These are phyloP conservation scores for Yamadazyma diospyri DNA, from an alignment of 1,139 yeast genomes.

Conservation along the genomic window DNA sequence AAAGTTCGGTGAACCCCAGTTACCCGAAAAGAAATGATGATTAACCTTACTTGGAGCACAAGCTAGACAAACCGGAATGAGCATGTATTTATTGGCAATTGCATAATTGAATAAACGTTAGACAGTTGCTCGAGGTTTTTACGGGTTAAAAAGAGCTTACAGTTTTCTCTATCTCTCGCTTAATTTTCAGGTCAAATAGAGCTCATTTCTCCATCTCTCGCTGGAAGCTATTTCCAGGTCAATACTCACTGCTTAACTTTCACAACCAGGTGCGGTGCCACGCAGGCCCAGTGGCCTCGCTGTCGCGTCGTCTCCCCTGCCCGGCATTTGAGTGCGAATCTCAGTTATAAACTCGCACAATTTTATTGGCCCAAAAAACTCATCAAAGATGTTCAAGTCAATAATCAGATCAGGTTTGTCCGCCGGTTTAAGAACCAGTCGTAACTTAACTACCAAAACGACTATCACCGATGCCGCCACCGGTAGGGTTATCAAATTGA, in stretches of 20 bases:
- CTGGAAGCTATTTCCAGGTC: too few relatives aligned
- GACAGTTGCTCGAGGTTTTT: too few relatives aligned
- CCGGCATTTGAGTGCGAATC: too few relatives aligned
- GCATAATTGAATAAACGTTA: conserved; percentile 3
- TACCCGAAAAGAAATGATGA: neutral
- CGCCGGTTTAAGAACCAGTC: conserved; percentile 9
- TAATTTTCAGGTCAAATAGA: too few relatives aligned
- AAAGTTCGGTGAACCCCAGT: conserved; percentile 39
- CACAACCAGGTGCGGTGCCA: too few relatives aligned
- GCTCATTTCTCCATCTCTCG: too few relatives aligned
- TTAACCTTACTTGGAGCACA: neutral
- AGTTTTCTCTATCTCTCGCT: too few relatives aligned
- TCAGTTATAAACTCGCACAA: conserved; percentile 8
- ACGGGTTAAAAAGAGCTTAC: too few relatives aligned
- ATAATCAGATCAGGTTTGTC: conserved; percentile 8
- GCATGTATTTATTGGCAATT: conserved; percentile 1
- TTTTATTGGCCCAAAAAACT: conserved; percentile 12
- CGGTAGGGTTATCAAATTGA: conserved; percentile 39
- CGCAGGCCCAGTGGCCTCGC: too few relatives aligned
- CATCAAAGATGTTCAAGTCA: conserved; percentile 16
- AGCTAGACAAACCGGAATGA: neutral
- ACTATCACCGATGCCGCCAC: conserved; percentile 42
- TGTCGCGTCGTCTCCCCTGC: too few relatives aligned
- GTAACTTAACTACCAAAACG: conserved; percentile 33
- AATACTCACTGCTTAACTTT: too few relatives aligned